A percentile compares a stretch with the other conserved stretches of the same genome.
phyloP scores from a whole-genome alignment of 2,329 filamentous ascomycete species.

The Fonsecaea pedrosoi region DNA sequence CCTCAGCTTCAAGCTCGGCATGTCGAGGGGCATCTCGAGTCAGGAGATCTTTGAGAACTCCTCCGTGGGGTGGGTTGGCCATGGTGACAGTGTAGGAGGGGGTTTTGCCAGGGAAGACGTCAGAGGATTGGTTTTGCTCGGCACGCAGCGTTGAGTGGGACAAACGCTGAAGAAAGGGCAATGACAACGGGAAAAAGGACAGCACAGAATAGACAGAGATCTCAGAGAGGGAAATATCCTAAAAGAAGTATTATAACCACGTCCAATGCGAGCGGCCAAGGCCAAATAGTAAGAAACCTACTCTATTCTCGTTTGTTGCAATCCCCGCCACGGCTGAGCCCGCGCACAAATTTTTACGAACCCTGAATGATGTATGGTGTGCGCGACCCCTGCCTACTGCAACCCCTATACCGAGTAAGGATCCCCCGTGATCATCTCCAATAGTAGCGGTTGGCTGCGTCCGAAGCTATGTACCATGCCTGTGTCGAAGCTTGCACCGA shows the following conservation, averaged over 20 bases:
- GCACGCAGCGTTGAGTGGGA: not conserved
- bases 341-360: conserved; percentile 17
- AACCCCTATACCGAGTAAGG: not conserved
- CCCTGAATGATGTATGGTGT: conserved; percentile 3
- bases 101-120: not conserved
- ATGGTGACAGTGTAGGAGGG: conserved; percentile 41
- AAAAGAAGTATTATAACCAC: conserved; percentile 13
- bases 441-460: not conserved
- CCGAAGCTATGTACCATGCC: not conserved
- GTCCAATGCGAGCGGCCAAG: conserved; percentile 3
- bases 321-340: conserved; percentile 16
- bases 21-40: conserved; percentile 88
- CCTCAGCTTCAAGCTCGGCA: conserved; percentile 78
- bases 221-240: not conserved
- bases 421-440: not conserved
- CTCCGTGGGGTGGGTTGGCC: conserved; percentile 75
- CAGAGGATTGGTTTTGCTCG: not conserved
- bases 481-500: conserved; percentile 8
- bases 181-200: not conserved
- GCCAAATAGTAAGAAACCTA: conserved; percentile 11
- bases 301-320: conserved; percentile 21
- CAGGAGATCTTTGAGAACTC: conserved; percentile 96
- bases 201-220: conserved; percentile 1
- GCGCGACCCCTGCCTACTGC: not conserved
- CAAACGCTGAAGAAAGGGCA: not conserved